Evolutionary conservation across 176 grass and related monocot species (phyloP), one percentile per base, ranked within the genome.

Genomic region (Stipa capillata): DNA sequence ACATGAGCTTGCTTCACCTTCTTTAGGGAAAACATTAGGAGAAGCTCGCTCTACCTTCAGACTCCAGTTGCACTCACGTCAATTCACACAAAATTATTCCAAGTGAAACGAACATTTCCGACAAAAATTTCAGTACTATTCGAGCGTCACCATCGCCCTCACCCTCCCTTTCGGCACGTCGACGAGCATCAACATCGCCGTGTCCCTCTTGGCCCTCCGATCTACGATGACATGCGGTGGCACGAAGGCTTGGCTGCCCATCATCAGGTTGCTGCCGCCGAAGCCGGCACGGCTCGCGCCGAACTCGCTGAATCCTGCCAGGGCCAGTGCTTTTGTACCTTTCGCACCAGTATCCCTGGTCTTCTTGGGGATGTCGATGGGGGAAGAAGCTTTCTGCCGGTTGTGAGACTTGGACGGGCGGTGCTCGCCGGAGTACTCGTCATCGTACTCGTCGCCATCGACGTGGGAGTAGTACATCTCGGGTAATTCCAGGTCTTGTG

Each of bases 301-400:
- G 45, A 69, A n/a, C n/a, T n/a, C 75, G 76, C 76, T 76, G 69
- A 80, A 68, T 3, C 61, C 57, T 21, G 44, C n/a, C n/a, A n/a
- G n/a, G n/a, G n/a, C 41, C 31, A 2, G 17, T 9, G 32, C 8
- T 16, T 6, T 45, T n/a, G n/a, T n/a, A n/a, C n/a, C n/a, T n/a
- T n/a, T n/a, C n/a, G 63, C 40, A n/a, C 63, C 72, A 0, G 31
- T 13, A 4, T 49, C 59, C 10, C 18, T 60, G 42, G 36, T 27
- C 76, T 63, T 89, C 11, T 53, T 15, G 21, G 87, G 77, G 62
- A 89, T 85, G 43, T 85, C 82, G 62, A 89, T 80, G 11, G 87
- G 87, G 25, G 76, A 85, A 79, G 81, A 84, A 43, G 82, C 10
- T 50, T 33, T 74, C 18, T 67, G 57, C 50, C 24, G 4, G 32